Base-by-base conservation (phyloP, 1,139 yeast genomes). In the Yamadazyma dendronema region DNA sequence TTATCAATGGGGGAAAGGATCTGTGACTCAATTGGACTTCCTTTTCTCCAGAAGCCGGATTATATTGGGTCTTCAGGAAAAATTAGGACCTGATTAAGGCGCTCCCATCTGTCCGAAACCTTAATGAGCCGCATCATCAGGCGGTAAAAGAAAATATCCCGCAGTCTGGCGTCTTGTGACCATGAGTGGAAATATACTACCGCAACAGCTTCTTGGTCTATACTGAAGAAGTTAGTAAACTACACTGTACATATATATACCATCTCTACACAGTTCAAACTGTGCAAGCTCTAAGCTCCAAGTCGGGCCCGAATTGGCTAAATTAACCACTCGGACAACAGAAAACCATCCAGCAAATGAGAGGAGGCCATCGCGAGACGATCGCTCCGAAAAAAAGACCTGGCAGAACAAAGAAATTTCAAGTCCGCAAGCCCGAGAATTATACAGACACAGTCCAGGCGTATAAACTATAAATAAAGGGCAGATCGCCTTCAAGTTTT, bases 391-490 rank as follows among this genome's bases (percentile, higher is more conserved):
- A 15, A 35, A 31, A 27, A 31, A 30, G 13, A 14, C 11, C 19
- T 12, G 5, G 15, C 17, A 11, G 21, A 35, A 26, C 30, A 36
- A 27, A 24, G 28, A 33, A 26, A 31, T 16, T 30, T 16, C 23
- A 33, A 35, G 44, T 40, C 41, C 44, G 41, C 35, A 37, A 35
- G 35, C 23, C 41, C 44, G 41, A 37, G 23, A 37, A 30, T 30
- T 30, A 21, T 27, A 15, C 36, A 33, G 33, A 27, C 30, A 14
- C 13, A 26, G 22, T 24, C 21, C 13, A 15, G 25, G 10, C 6
- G 17, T 12, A 17, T 29, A 15, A 17, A 30, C 28, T 40, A 40
- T 40, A 40, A 40, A 40, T 33, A 37, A 30, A n/a, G 25, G 4
- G 3, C 28, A 31, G 27, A 19, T 29, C n/a, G n/a, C 38, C 34